A percentile compares a stretch with the other conserved stretches of the same genome.
These are phyloP conservation scores for Apiospora hydei DNA, from an alignment of 2,329 filamentous ascomycete species.

Conservation along the genomic window DNA sequence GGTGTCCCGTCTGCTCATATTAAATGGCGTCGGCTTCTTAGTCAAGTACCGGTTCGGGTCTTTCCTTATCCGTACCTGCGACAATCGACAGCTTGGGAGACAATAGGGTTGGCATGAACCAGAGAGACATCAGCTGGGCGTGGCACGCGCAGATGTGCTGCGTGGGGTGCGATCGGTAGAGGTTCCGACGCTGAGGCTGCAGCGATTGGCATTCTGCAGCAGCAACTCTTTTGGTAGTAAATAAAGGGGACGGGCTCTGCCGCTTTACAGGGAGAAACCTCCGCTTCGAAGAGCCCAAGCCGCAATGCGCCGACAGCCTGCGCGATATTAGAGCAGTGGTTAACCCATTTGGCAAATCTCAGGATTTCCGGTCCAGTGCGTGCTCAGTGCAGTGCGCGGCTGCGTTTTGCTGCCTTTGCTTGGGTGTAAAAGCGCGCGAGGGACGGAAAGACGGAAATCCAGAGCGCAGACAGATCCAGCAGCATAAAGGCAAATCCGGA, in stretches of 20 bases:
- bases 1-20: background rate
- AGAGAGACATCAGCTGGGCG: background rate
- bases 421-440: background rate
- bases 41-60: background rate
- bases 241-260: no score
- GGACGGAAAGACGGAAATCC: no score
- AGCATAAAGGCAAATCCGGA: background rate
- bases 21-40: background rate
- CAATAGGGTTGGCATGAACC: no score
- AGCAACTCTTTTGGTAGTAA: no score
- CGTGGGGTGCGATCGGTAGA: background rate
- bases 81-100: background rate
- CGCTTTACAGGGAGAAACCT: background rate
- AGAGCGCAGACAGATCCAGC: no score
- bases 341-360: background rate
- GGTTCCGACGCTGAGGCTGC: background rate
- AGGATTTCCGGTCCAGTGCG: background rate
- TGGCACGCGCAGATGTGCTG: background rate
- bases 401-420: background rate
- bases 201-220: background rate
- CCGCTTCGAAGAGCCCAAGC: background rate
- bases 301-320: conserved; percentile 8
- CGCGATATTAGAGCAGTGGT: background rate
- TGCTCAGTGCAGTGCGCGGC: background rate
- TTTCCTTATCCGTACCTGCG: background rate